These are phyloP conservation scores for Amaranthus tricolor DNA, from an alignment of 179 eudicot genomes.

Conservation along the genomic window DNA sequence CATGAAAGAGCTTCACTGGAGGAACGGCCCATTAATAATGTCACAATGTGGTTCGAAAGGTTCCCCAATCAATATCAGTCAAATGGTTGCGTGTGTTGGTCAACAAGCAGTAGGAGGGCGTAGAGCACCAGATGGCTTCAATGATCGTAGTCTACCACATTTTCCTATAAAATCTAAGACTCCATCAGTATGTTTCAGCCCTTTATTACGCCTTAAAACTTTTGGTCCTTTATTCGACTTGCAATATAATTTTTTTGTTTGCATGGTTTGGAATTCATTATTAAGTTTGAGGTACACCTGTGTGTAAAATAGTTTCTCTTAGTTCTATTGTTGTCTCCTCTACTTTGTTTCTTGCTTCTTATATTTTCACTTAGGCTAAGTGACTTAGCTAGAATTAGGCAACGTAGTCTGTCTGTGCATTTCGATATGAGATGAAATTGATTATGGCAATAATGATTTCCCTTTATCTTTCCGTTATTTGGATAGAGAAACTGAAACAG, in stretches of 20 bases:
- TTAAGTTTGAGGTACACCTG: background rate
- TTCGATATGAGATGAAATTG: background rate
- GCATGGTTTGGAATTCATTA: background rate
- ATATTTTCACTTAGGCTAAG: background rate
- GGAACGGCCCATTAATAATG: constrained; percentile 96
- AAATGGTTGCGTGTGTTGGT: constrained; percentile 99
- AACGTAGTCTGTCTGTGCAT: background rate
- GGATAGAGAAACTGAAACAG: too few species aligned
- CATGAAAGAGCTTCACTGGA: constrained; percentile 77
- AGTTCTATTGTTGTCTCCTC: background rate
- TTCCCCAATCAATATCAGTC: constrained; percentile 90
- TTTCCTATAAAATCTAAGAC: constrained; percentile 66
- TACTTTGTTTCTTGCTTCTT: background rate
- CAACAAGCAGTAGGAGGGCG: constrained; percentile 96
- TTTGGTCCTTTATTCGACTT: background rate
- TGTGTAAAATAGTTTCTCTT: background rate
- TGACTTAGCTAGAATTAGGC: background rate
- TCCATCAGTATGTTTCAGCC: constrained; percentile 55
- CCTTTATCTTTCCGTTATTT: background rate
- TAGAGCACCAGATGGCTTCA: constrained; percentile 94
- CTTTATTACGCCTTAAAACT: background rate
- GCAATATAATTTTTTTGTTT: background rate
- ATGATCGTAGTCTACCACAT: constrained; percentile 91
- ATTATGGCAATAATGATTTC: background rate
- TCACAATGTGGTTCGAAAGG: constrained; percentile 99